Conservation (phyloP, 1,284 basidiomycete genomes). For the Trametes hirsuta region DNA sequence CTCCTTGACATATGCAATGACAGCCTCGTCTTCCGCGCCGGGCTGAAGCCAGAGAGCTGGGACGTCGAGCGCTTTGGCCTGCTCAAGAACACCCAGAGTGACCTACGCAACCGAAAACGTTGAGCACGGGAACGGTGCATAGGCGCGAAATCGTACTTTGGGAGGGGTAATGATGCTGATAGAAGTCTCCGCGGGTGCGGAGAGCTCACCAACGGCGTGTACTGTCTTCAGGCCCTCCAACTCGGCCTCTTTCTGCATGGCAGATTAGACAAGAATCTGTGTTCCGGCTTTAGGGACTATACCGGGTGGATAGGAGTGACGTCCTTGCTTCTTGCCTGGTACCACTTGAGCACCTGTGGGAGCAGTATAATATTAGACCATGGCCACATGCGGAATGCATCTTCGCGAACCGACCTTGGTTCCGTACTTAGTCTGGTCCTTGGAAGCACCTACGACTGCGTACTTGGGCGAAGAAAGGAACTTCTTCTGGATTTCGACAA, state of each 20-base stretch:
- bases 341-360: slow-evolving; percentile 73
- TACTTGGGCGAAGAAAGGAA: slow-evolving; percentile 68
- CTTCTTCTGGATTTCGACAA: slow-evolving; percentile 47
- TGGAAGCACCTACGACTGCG: slow-evolving; percentile 81
- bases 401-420: slow-evolving; percentile 57
- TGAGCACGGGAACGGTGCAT: neutral
- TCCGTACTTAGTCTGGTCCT: slow-evolving; percentile 74
- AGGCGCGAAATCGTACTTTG: slow-evolving; percentile 42
- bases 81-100: slow-evolving; percentile 65
- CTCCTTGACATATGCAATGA: slow-evolving; percentile 52
- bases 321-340: slow-evolving; percentile 58
- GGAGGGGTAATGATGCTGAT: slow-evolving; percentile 82
- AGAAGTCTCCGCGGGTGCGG: slow-evolving; percentile 68
- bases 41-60: slow-evolving; percentile 86
- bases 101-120: slow-evolving; percentile 46
- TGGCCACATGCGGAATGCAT: neutral
- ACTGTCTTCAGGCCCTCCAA: slow-evolving; percentile 65
- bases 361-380: neutral
- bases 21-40: slow-evolving; percentile 70
- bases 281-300: neutral
- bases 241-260: slow-evolving; percentile 59
- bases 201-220: slow-evolving; percentile 58
- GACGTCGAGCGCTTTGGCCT: slow-evolving; percentile 63
- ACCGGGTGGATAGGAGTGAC: slow-evolving; percentile 77
- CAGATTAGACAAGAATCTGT: neutral